Evolutionary conservation across 2,329 filamentous ascomycete species (phyloP), one percentile per base, ranked within the genome.

Genomic region (Colletotrichum sp.): DNA sequence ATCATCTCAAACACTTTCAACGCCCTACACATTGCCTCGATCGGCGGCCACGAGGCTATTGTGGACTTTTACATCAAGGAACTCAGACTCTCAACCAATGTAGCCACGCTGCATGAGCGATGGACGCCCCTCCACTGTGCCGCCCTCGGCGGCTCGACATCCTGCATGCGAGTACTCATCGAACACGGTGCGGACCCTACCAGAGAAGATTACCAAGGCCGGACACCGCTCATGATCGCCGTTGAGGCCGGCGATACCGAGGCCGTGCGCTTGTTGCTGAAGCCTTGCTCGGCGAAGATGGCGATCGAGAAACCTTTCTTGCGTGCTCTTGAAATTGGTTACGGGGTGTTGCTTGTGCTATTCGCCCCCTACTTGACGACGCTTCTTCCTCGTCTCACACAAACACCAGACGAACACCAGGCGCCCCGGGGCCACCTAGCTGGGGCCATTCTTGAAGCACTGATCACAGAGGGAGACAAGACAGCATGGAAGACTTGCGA

Each of bases 91-190:
- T 69, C 72, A 5, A 15, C 71, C 5, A 63, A 75, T 10, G 32
- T 55, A 12, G 18, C 26, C 3, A 63, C 69, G 12, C 10, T 55
- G 4, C 60, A 75, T 9, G 52, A 52, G 7, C 59, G 18, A 12
- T 72, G 72, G 68, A 52, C 57, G 6, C 72, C 72, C 2, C 34
- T 75, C 5, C 72, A 75, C 39, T 75, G 59, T 21, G 72, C 68
- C 7, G 69, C 62, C 44, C 18, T 39, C 10, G 13, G 15, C 9
- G 26, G 18, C 16, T 24, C 2, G 3, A 44, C 5, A 18, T 34
- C 28, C 3, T 72, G 68, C n/a, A 39, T 75, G 16, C 49, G 72
- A 26, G 18, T 8, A 5, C 62, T 75, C 8, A 13, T 67, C n/a
- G 52, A 72, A 30, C 36, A 67, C 21, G 72, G 72, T 16, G 72